Conservation (phyloP, 2,329 filamentous ascomycete genomes). For the Aphanocladium album region DNA sequence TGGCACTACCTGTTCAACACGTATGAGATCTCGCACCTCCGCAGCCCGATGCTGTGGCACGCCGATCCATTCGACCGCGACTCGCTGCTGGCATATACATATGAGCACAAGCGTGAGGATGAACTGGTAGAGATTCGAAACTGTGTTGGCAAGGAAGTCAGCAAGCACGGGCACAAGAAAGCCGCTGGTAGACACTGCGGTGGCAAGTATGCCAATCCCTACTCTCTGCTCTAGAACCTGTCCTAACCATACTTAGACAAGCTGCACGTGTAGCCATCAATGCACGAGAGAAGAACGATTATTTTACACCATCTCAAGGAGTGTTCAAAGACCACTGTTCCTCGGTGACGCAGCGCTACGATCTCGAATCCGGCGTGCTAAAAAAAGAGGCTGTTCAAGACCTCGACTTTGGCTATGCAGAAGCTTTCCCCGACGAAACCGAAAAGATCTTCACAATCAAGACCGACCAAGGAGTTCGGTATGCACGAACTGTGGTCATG, state of each 20-base stretch:
- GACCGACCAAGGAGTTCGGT: constrained; percentile 49
- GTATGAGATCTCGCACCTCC: constrained; percentile 65
- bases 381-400: constrained; percentile 55
- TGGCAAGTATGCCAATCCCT: constrained; percentile 34
- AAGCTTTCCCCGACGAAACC: constrained; percentile 37
- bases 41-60: constrained; percentile 81
- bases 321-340: constrained; percentile 60
- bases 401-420: constrained; percentile 52
- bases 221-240: not conserved
- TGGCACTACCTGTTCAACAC: constrained; percentile 67
- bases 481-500: constrained; percentile 60
- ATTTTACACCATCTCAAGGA: constrained; percentile 58
- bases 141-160: constrained; percentile 74
- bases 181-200: constrained; percentile 31
- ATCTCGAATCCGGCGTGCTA: constrained; percentile 44
- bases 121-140: constrained; percentile 67
- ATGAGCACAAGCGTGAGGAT: constrained; percentile 51
- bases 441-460: constrained; percentile 60
- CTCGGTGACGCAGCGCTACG: constrained; percentile 52
- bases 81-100: constrained; percentile 64
- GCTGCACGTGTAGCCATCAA: constrained; percentile 51
- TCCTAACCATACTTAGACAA: constrained; percentile 31
- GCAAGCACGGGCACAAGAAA: constrained; percentile 73
- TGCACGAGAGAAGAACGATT: constrained; percentile 63
- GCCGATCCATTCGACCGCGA: constrained; percentile 72